Conservation (phyloP, 2,329 filamentous ascomycete species). For the Aspergillus texensis region DNA sequence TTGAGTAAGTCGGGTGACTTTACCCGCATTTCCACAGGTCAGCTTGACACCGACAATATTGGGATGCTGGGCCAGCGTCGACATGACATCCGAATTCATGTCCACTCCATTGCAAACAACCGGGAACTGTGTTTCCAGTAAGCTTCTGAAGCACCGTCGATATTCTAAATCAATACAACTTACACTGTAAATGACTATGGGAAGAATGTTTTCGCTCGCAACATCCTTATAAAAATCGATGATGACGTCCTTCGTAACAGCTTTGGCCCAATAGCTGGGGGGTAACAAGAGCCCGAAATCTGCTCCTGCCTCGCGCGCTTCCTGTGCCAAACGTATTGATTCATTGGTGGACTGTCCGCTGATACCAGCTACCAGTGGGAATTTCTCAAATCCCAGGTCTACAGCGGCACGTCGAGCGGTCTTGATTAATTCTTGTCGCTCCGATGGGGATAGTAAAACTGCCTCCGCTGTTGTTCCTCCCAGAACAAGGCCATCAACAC, state of each 20-base stretch:
- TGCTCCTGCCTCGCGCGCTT: constrained; percentile 43
- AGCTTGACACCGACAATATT: constrained; percentile 40
- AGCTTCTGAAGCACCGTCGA: neutral
- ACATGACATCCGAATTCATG: constrained; percentile 41
- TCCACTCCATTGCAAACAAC: constrained; percentile 43
- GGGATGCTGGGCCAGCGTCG: constrained; percentile 28
- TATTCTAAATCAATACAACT: constrained; percentile 19
- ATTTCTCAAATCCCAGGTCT: constrained; percentile 33
- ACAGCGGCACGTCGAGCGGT: constrained; percentile 43
- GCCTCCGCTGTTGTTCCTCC: constrained; percentile 54
- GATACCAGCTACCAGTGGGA: constrained; percentile 48
- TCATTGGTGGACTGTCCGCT: constrained; percentile 43
- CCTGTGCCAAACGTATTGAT: constrained; percentile 44
- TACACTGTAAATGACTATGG: constrained; percentile 51
- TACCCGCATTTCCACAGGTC: constrained; percentile 32
- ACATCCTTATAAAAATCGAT: constrained; percentile 43
- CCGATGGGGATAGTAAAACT: constrained; percentile 44
- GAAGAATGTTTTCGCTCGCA: constrained; percentile 40
- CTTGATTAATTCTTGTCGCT: constrained; percentile 46
- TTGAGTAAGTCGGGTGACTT: neutral
- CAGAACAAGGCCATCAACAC: constrained; percentile 49
- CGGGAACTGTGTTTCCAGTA: neutral
- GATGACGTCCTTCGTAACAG: constrained; percentile 37
- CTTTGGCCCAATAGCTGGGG: constrained; percentile 47
- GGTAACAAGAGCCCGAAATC: constrained; percentile 43